These are phyloP conservation scores for Pulveroboletus sp. DNA, from an alignment of 768 basidiomycete genomes.

Conservation along the genomic window DNA sequence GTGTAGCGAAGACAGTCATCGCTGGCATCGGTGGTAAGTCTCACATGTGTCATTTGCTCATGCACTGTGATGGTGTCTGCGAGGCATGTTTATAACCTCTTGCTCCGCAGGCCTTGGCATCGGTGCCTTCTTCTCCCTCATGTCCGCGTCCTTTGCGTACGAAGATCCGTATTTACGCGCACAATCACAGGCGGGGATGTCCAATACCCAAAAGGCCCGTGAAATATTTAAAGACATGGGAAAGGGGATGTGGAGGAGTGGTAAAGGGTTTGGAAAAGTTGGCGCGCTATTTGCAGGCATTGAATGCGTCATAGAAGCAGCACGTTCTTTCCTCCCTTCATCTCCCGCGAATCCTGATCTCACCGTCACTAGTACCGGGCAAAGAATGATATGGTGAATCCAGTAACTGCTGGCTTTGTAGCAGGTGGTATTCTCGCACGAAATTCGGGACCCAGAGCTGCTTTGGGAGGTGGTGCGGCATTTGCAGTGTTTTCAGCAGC, in stretches of 20 bases:
- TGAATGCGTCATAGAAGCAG: conserved; percentile 94
- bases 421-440: conserved; percentile 88
- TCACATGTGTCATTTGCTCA: conserved; percentile 5
- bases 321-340: conserved; percentile 40
- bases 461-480: conserved; percentile 82
- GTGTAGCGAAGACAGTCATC: conserved; percentile 76
- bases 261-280: conserved; percentile 92
- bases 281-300: conserved; percentile 93
- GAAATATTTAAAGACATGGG: conserved; percentile 95
- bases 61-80: background rate
- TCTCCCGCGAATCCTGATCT: background rate
- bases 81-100: background rate
- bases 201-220: conserved; percentile 72
- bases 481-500: conserved; percentile 93
- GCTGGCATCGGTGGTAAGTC: conserved; percentile 79
- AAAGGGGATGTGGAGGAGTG: conserved; percentile 82
- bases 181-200: conserved; percentile 53
- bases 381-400: conserved; percentile 93
- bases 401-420: conserved; percentile 82
- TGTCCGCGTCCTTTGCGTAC: conserved; percentile 93
- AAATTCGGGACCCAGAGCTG: conserved; percentile 83
- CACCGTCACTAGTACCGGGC: conserved; percentile 74
- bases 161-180: conserved; percentile 86
- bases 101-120: conserved; percentile 71
- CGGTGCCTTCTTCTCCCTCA: conserved; percentile 94